Base-by-base conservation (phyloP, 345 rosid genomes). In the Litchi chinensis region DNA sequence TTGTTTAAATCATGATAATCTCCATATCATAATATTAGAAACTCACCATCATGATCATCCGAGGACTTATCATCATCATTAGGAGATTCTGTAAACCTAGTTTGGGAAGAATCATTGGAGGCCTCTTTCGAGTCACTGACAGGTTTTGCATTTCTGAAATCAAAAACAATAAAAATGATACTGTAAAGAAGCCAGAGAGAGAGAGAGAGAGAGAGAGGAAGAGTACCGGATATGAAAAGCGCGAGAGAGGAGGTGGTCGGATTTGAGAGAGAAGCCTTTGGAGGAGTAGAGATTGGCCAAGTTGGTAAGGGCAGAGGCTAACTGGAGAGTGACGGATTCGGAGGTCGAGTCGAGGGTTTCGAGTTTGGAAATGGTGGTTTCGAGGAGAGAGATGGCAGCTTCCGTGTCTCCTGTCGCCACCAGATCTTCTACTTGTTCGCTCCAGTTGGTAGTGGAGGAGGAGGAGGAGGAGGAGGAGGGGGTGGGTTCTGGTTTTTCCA, bases 351-450 rank as follows among this genome's bases (percentile, higher is more conserved):
- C 71, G 65, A 70, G 74, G 77, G 67, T 63, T 81, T 83, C 79
- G 63, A 92, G 89, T 46, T 84, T 83, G 32, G 88, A 86, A 32
- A 86, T 71, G 43, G 87, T 70, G 54, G 90, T 76, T 79, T 95
- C 94, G 79, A 95, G 95, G 79, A 88, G 87, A 68, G 95, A 83
- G 79, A 92, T 89, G 24, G 97, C 94, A 39, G 84, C 85, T 46
- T 83, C 84, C 18, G 87, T 81, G 77, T 92, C 92, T 10, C 97
- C 94, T 56, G 82, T 82, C 0, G 90, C 68, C 21, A 92, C 86
- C 64, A 93, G 87, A 90, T 95, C 98, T 79, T 95, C 98, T 73
- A 88, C 93, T 16, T 75, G 82, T 80, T 95, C 98, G 88, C 98
- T 95, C 99, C 97, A 93, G 82, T 84, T 83, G 68, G 71, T 1